These are phyloP conservation scores for Xylaria intraflava DNA, from an alignment of 495 filamentous ascomycete species.

Conservation along the genomic window DNA sequence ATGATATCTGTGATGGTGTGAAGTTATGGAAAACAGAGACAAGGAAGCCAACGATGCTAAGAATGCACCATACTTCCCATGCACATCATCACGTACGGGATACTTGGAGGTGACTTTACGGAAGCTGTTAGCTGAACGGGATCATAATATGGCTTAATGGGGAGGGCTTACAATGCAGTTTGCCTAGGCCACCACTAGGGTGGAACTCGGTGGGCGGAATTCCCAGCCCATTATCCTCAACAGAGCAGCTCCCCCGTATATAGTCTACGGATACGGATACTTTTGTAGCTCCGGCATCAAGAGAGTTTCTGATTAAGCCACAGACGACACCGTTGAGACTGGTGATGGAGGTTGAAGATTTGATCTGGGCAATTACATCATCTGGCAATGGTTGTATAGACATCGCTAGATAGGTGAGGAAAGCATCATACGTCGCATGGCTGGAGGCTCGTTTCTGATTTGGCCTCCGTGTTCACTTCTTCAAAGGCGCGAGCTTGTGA, in stretches of 20 bases:
- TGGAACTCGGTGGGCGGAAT: conserved; percentile 67
- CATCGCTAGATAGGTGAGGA: conserved; percentile 28
- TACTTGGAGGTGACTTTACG: conserved; percentile 72
- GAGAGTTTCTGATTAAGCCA: conserved; percentile 75
- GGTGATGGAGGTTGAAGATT: conserved; percentile 73
- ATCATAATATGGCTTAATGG: neutral
- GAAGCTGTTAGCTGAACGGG: neutral
- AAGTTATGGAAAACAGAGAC: conserved; percentile 72
- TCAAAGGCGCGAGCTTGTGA: neutral
- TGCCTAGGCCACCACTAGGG: conserved; percentile 65
- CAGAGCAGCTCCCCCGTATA: conserved; percentile 64
- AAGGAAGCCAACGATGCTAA: conserved; percentile 70
- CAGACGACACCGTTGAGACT: conserved; percentile 65
- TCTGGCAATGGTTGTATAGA: conserved; percentile 66
- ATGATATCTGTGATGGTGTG: conserved; percentile 57
- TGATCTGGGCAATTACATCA: conserved; percentile 77
- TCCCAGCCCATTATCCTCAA: conserved; percentile 85
- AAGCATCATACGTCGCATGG: conserved; percentile 4
- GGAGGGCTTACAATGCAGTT: conserved; percentile 57
- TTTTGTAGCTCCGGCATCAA: conserved; percentile 72
- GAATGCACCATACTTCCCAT: conserved; percentile 70
- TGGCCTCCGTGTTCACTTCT: neutral
- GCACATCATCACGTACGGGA: conserved; percentile 33
- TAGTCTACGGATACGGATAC: conserved; percentile 71
- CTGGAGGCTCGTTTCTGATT: neutral